These are phyloP conservation scores for Papiliotrema flavescens DNA, from an alignment of 1,284 basidiomycete genomes.

Conservation along the genomic window DNA sequence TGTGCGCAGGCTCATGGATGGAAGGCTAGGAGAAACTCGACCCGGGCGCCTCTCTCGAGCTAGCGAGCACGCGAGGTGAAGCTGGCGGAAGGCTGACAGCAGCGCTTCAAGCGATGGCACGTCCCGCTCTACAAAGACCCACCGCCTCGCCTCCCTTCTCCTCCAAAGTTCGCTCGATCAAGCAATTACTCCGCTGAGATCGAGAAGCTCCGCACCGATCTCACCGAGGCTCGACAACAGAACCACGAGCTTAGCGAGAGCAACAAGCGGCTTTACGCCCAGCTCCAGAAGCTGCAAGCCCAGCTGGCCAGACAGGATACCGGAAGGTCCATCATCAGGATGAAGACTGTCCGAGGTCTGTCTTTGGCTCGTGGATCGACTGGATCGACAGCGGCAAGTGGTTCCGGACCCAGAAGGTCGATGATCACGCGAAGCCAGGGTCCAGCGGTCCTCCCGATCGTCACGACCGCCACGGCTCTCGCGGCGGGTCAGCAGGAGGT, in stretches of 20 bases:
- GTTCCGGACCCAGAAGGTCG: too few relatives aligned
- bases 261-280: background rate
- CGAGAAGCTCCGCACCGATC: background rate
- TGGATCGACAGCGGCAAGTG: too few relatives aligned
- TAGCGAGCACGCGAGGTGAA: background rate
- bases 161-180: background rate
- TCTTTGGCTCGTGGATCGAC: too few relatives aligned
- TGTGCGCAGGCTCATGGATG: background rate
- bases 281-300: background rate
- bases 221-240: background rate
- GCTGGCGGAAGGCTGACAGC: background rate
- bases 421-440: too few relatives aligned
- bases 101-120: background rate
- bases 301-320: too few relatives aligned
- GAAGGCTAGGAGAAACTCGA: background rate
- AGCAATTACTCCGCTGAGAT: background rate
- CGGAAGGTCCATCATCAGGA: too few relatives aligned
- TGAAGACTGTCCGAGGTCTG: too few relatives aligned
- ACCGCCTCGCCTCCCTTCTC: background rate
- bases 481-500: too few relatives aligned
- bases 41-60: background rate
- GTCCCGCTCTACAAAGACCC: background rate
- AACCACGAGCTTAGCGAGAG: background rate
- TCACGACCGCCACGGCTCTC: too few relatives aligned
- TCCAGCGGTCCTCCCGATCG: too few relatives aligned